phyloP scores from a whole-genome alignment of 768 basidiomycete species.

The Leccinum sublutescens region DNA sequence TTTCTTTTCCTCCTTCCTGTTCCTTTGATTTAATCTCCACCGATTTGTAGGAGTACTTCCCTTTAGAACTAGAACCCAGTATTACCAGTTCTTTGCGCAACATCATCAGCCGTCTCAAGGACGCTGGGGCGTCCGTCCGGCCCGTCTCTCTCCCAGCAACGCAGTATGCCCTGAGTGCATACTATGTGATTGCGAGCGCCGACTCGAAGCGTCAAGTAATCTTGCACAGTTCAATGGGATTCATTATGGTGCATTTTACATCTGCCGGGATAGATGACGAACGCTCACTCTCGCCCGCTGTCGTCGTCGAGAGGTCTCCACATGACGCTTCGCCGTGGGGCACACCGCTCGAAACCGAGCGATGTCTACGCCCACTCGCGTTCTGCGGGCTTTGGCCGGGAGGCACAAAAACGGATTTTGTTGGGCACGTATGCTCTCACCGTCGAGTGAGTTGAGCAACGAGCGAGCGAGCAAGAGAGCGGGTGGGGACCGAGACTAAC shows the following conservation, averaged over 20 bases:
- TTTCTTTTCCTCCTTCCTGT: not conserved
- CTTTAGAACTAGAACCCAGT: slow-evolving; percentile 53
- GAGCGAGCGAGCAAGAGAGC: slow-evolving; percentile 21
- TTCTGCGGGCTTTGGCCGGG: slow-evolving; percentile 70
- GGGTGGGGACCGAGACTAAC: not conserved
- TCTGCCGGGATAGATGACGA: not conserved
- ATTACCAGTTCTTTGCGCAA: slow-evolving; percentile 46
- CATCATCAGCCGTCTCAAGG: slow-evolving; percentile 40
- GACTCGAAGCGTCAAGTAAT: slow-evolving; percentile 81
- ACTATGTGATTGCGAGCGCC: slow-evolving; percentile 94
- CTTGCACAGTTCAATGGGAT: slow-evolving; percentile 88
- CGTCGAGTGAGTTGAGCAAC: slow-evolving; percentile 65
- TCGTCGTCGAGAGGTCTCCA: slow-evolving; percentile 44
- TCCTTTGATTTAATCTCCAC: not conserved
- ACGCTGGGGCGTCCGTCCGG: slow-evolving; percentile 62
- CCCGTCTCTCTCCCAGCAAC: slow-evolving; percentile 74
- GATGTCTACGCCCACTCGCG: slow-evolving; percentile 66
- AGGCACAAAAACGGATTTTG: slow-evolving; percentile 84
- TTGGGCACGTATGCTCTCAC: slow-evolving; percentile 90
- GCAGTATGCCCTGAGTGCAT: slow-evolving; percentile 79
- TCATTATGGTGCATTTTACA: slow-evolving; percentile 59
- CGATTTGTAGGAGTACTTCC: slow-evolving; percentile 69
- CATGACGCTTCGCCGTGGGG: slow-evolving; percentile 39
- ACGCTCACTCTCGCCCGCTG: not conserved
- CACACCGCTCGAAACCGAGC: slow-evolving; percentile 48